A percentile compares a stretch with the other conserved stretches of the same genome.
Evolutionary conservation across 2,329 filamentous ascomycete species (phyloP).

Genomic region (Sarocladiaceae sp.): DNA sequence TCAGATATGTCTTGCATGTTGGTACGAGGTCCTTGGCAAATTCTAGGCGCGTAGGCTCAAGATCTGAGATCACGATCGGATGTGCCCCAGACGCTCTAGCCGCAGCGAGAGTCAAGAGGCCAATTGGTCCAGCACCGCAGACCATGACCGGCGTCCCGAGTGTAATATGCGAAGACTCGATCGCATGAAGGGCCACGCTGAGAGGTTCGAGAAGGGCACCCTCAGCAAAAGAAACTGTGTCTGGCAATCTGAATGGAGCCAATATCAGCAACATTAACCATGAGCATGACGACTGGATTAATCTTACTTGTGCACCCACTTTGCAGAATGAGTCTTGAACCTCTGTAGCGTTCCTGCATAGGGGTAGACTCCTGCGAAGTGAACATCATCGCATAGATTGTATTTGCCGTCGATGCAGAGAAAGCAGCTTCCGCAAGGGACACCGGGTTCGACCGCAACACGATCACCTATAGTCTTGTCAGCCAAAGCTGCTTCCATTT

Average conservation of each 20-base stretch:
- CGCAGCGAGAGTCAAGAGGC: conserved; percentile 52
- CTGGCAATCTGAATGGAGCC: conserved; percentile 38
- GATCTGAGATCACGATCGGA: conserved; percentile 60
- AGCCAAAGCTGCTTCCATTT: background rate
- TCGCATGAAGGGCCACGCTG: conserved; percentile 59
- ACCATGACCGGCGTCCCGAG: conserved; percentile 53
- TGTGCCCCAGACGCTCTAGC: conserved; percentile 59
- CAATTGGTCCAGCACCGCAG: conserved; percentile 62
- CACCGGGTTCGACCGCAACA: conserved; percentile 60
- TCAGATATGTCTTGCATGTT: conserved; percentile 10
- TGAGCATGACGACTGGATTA: conserved; percentile 51
- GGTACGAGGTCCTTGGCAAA: conserved; percentile 10
- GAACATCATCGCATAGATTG: conserved; percentile 57
- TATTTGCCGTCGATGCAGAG: conserved; percentile 53
- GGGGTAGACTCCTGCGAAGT: conserved; percentile 54
- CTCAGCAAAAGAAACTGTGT: conserved; percentile 51
- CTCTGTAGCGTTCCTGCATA: conserved; percentile 55
- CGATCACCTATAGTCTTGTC: conserved; percentile 42
- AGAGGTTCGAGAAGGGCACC: conserved; percentile 62
- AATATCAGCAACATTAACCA: conserved; percentile 23
- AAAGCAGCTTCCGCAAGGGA: conserved; percentile 55
- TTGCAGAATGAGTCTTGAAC: conserved; percentile 52
- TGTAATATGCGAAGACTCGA: conserved; percentile 46
- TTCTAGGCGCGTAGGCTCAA: conserved; percentile 33
- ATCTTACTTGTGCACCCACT: conserved; percentile 44